Evolutionary conservation across 495 filamentous ascomycete genomes (phyloP).

Genomic region (Aspergillus conjunctus): DNA sequence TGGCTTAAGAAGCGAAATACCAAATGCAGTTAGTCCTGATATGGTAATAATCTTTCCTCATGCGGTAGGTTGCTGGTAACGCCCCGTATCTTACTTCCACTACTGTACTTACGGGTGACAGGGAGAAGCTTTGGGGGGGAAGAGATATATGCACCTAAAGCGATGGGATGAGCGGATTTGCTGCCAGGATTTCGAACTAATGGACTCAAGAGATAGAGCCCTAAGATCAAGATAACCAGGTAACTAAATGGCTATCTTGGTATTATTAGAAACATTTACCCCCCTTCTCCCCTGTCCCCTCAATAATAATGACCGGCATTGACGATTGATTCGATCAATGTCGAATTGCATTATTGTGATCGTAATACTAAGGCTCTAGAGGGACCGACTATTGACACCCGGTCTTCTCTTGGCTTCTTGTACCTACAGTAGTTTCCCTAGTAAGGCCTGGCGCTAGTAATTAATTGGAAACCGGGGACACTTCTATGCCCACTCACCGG

Average conservation of each 20-base stretch:
- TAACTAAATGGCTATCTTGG: neutral
- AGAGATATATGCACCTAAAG: neutral
- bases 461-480: slow-evolving; percentile 15
- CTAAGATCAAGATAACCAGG: neutral
- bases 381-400: slow-evolving; percentile 18
- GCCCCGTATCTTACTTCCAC: neutral
- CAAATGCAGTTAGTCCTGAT: slow-evolving; percentile 9
- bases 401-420: slow-evolving; percentile 23
- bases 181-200: slow-evolving; percentile 10
- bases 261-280: slow-evolving; percentile 12
- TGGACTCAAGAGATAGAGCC: slow-evolving; percentile 7
- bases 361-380: neutral
- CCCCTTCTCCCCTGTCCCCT: no score
- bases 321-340: neutral
- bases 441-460: slow-evolving; percentile 1
- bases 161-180: slow-evolving; percentile 5
- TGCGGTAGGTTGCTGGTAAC: slow-evolving; percentile 2
- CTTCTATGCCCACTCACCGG: slow-evolving; percentile 14
- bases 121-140: neutral
- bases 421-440: slow-evolving; percentile 28
- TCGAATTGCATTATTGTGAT: slow-evolving; percentile 15
- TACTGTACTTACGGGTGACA: neutral
- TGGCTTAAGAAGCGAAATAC: slow-evolving; percentile 15
- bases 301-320: no score
- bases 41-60: neutral